A percentile compares a stretch with the other conserved stretches of the same genome.
Evolutionary conservation across 2,329 filamentous ascomycete species (phyloP).

Genomic region (Cylindrodendrum hubeiense): DNA sequence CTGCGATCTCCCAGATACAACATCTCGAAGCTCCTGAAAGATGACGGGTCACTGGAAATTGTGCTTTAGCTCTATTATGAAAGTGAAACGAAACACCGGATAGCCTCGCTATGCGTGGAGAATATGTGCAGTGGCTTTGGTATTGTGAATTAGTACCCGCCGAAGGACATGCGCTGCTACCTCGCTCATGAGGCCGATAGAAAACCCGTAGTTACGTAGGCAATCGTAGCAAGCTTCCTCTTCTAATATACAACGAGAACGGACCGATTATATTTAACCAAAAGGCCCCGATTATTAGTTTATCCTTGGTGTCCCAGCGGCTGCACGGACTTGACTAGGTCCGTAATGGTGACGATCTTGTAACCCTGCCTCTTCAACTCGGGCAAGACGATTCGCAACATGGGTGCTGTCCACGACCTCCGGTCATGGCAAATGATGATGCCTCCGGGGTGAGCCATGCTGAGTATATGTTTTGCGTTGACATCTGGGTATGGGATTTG

Average conservation of each 20-base stretch:
- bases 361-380: conserved; percentile 79
- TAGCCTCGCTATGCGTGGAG: not conserved
- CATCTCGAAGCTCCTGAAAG: conserved; percentile 43
- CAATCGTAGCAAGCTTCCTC: not conserved
- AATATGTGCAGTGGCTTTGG: not conserved
- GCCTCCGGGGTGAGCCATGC: conserved; percentile 80
- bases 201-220: conserved; percentile 4
- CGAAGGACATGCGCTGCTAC: conserved; percentile 6
- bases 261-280: not conserved
- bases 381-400: conserved; percentile 80
- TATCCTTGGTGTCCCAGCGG: conserved; percentile 41
- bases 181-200: conserved; percentile 5
- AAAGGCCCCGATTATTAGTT: not conserved
- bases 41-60: conserved; percentile 51
- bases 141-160: not conserved
- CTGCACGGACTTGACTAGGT: conserved; percentile 65
- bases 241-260: conserved; percentile 5
- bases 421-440: conserved; percentile 91
- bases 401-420: conserved; percentile 83
- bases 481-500: conserved; percentile 77
- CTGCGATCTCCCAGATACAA: conserved; percentile 50
- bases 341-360: conserved; percentile 76
- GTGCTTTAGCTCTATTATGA: conserved; percentile 36
- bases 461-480: conserved; percentile 84
- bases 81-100: conserved; percentile 1